These are phyloP conservation scores for Ascochyta viciae-villosae DNA, from an alignment of 2,329 filamentous ascomycete genomes.

Conservation along the genomic window DNA sequence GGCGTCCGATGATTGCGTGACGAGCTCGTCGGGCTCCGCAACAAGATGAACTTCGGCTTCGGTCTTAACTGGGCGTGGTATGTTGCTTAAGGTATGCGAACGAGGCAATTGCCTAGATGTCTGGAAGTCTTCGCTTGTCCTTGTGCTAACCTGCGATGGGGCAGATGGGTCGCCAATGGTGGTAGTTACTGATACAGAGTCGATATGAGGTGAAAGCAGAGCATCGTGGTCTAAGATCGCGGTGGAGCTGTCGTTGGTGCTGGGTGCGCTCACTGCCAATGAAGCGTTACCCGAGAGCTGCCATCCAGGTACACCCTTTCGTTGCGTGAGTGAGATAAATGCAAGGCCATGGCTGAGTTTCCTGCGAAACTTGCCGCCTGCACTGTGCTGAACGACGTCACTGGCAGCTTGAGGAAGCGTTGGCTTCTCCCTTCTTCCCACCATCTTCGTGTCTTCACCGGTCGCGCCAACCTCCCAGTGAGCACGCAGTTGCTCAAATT, in stretches of 20 bases:
- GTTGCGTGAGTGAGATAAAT: constrained; percentile 43
- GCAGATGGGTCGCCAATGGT: not conserved
- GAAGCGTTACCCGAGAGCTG: constrained; percentile 17
- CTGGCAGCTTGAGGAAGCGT: constrained; percentile 17
- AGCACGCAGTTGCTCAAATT: constrained; percentile 43
- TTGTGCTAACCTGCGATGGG: not conserved
- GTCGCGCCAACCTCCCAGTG: constrained; percentile 41
- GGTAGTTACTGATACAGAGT: constrained; percentile 4
- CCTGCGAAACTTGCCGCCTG: constrained; percentile 38
- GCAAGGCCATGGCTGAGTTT: constrained; percentile 45
- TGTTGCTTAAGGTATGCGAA: constrained; percentile 43
- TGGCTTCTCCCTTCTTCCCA: constrained; percentile 36
- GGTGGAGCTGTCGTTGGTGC: constrained; percentile 14
- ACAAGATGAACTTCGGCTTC: constrained; percentile 15
- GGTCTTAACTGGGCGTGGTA: constrained; percentile 34
- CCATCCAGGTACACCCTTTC: constrained; percentile 30
- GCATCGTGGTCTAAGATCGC: constrained; percentile 7
- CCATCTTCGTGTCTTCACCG: constrained; percentile 29
- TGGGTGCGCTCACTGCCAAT: constrained; percentile 19
- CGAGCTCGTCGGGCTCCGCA: constrained; percentile 9
- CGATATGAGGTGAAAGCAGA: constrained; percentile 17
- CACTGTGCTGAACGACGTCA: constrained; percentile 16
- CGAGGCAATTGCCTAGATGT: constrained; percentile 34
- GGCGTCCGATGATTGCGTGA: constrained; percentile 5
- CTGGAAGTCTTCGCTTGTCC: constrained; percentile 6